Percentiles rank a stretch among this genome's conserved stretches.
Evolutionary conservation across 192 early-diverging fungal species (phyloP).

Genomic region (Coemansia interrupta): DNA sequence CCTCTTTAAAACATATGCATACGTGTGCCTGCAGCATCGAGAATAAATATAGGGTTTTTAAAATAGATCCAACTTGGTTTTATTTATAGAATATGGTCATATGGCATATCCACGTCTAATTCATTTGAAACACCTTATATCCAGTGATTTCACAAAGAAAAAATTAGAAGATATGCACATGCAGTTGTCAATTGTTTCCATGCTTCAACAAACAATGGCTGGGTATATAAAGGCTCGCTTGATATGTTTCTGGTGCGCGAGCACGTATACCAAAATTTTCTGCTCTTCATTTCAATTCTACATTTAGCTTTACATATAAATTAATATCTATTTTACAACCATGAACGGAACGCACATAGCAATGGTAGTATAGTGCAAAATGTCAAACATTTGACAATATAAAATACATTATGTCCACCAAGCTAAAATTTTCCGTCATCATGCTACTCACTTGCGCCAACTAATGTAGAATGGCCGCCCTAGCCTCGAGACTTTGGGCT

Average conservation of each 20-base stretch:
- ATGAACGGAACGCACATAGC: not conserved
- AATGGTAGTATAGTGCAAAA: constrained; percentile 2
- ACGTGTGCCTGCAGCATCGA: not conserved
- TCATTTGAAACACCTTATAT: too few species aligned
- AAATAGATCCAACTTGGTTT: too few species aligned
- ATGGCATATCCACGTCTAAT: too few species aligned
- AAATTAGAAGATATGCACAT: too few species aligned
- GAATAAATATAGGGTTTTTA: not conserved
- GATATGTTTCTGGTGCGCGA: not conserved
- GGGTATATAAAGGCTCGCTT: too few species aligned
- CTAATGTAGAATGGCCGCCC: not conserved
- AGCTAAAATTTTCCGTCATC: too few species aligned
- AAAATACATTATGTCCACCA: not conserved
- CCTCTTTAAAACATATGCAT: too few species aligned
- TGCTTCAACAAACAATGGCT: too few species aligned
- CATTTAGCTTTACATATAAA: too few species aligned
- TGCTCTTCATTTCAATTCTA: not conserved
- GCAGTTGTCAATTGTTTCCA: not conserved
- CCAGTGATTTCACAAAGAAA: too few species aligned
- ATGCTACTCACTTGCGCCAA: not conserved
- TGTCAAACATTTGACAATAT: too few species aligned
- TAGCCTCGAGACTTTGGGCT: constrained; percentile 9
- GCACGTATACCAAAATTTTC: not conserved
- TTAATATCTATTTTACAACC: not conserved
- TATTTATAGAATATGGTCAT: too few species aligned